Conservation (phyloP, 2,329 filamentous ascomycete genomes). For the Rhytidhysteron rufulum region DNA sequence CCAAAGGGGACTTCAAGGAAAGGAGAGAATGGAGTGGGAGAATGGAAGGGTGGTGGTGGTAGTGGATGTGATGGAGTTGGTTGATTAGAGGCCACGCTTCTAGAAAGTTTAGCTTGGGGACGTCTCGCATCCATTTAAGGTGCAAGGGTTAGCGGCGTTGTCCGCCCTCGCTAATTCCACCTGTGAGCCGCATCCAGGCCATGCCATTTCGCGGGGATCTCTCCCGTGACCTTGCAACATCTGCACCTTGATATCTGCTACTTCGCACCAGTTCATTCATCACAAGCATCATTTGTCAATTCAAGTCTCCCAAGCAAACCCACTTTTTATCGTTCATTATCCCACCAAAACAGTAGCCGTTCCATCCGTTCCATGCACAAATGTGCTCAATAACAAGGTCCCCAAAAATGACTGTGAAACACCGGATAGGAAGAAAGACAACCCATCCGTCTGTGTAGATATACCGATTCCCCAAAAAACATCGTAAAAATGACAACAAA, state of each 20-base stretch:
- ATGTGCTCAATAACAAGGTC: neutral
- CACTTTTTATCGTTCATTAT: constrained; percentile 28
- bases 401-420: too few relatives aligned
- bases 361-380: constrained; percentile 14
- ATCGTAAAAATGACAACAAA: constrained; percentile 11
- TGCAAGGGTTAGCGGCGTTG: constrained; percentile 14
- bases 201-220: too few relatives aligned
- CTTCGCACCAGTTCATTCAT: too few relatives aligned
- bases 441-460: constrained; percentile 11
- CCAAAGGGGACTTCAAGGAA: neutral
- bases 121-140: too few relatives aligned
- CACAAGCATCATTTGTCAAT: neutral
- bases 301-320: too few relatives aligned
- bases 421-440: constrained; percentile 2
- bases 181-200: too few relatives aligned
- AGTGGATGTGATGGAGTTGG: constrained; percentile 12
- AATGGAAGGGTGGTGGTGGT: constrained; percentile 7
- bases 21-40: neutral
- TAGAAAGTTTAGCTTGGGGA: constrained; percentile 24
- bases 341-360: constrained; percentile 11
- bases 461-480: constrained; percentile 13
- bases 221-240: too few relatives aligned
- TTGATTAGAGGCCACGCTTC: constrained; percentile 30
- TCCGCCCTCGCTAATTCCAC: too few relatives aligned
- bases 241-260: too few relatives aligned